Percentiles rank a stretch among this genome's conserved stretches.
Conservation (phyloP, 2,329 filamentous ascomycete species). For the Cryphonectria carpinicola region DNA sequence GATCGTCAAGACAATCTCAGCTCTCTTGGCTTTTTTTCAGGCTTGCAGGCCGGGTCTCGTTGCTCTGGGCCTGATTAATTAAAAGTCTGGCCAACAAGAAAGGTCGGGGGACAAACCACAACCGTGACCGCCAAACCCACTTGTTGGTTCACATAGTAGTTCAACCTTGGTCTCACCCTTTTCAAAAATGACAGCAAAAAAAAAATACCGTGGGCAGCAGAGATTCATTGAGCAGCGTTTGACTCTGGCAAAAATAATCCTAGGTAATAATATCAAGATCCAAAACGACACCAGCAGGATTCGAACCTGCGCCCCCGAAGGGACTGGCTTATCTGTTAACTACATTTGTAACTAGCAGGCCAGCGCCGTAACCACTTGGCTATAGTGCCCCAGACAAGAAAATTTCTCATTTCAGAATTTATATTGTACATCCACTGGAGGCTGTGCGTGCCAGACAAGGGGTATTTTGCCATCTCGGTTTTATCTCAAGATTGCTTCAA, state of each 20-base stretch:
- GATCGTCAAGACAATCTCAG: background rate
- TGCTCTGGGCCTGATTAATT: background rate
- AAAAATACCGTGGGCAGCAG: no score
- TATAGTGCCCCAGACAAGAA: background rate
- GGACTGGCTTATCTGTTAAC: conserved; percentile 14
- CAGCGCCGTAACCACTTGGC: conserved; percentile 13
- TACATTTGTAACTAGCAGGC: conserved; percentile 2
- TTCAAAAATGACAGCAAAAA: no score
- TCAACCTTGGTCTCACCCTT: no score
- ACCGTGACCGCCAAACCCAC: background rate
- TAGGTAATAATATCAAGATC: no score
- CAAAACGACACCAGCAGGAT: conserved; percentile 12
- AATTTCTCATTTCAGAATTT: rapidly evolving
- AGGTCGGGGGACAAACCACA: background rate
- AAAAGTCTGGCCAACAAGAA: background rate
- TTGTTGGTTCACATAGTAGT: no score
- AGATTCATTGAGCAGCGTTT: no score
- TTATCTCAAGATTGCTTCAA: no score
- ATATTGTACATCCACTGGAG: background rate
- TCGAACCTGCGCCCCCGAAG: conserved; percentile 18
- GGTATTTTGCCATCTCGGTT: no score
- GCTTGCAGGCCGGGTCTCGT: background rate
- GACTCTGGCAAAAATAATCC: no score
- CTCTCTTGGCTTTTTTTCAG: background rate
- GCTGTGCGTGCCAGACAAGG: no score